Evolutionary conservation across 176 grass and related monocot genomes (phyloP).

Genomic region (Oryza glumipatula): DNA sequence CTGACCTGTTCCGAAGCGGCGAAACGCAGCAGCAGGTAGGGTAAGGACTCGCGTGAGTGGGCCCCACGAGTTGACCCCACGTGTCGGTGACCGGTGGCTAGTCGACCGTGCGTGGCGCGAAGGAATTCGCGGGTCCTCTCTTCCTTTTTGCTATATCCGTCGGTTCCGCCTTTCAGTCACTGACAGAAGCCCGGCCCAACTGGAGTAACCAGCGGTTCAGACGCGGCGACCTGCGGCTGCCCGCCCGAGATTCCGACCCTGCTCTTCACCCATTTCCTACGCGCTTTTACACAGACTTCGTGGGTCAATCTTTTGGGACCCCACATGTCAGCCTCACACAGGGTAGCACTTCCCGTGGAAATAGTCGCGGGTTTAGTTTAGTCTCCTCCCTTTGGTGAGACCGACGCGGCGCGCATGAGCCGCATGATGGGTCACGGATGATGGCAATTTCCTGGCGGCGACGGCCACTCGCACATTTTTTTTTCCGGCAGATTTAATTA

Average conservation of each 20-base stretch:
- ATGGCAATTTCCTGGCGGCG: background rate
- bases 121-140: too few species aligned
- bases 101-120: background rate
- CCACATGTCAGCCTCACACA: background rate
- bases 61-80: background rate
- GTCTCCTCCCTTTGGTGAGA: background rate
- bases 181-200: background rate
- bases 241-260: too few species aligned
- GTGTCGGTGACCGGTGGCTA: background rate
- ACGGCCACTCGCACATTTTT: background rate
- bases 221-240: background rate
- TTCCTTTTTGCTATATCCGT: background rate
- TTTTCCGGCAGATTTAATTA: background rate
- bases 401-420: slow-evolving; percentile 39
- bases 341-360: background rate
- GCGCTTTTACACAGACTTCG: fast-evolving
- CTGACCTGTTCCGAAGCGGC: background rate
- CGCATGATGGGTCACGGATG: background rate
- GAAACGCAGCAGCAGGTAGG: background rate
- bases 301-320: fast-evolving
- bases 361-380: background rate
- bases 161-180: fast-evolving
- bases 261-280: too few species aligned
- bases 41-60: background rate
- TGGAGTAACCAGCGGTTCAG: background rate